phyloP scores from a whole-genome alignment of 1,139 yeast genomes.

The Suhomyces maxii region DNA sequence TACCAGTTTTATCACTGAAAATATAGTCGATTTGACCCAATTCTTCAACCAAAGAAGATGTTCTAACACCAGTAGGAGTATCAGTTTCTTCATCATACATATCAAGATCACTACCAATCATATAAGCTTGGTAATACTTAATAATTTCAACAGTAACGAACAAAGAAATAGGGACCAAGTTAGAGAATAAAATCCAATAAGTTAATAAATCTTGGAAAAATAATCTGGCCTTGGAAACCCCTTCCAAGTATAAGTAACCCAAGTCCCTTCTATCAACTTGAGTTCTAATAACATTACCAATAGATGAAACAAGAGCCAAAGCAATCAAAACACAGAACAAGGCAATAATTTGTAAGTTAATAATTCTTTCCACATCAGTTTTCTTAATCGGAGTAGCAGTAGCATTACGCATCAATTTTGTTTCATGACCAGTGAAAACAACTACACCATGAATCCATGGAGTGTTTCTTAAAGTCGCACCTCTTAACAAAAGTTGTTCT shows the following conservation, averaged over 20 bases:
- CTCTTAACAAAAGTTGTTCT: constrained; percentile 87
- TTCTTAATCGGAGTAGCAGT: constrained; percentile 97
- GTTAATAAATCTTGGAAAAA: constrained; percentile 89
- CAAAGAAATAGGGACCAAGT: constrained; percentile 90
- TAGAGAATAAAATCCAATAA: constrained; percentile 93
- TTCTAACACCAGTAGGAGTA: constrained; percentile 92
- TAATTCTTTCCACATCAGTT: constrained; percentile 95
- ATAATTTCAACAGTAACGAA: constrained; percentile 95
- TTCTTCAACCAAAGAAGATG: constrained; percentile 94
- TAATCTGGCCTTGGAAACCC: constrained; percentile 64
- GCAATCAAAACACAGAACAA: constrained; percentile 77
- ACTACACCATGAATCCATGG: constrained; percentile 95
- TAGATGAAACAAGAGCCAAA: constrained; percentile 74
- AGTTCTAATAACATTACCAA: constrained; percentile 82
- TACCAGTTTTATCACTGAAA: constrained; percentile 96
- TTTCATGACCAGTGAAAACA: constrained; percentile 96
- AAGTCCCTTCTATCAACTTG: constrained; percentile 53
- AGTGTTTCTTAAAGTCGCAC: constrained; percentile 93
- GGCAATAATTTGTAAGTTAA: constrained; percentile 87
- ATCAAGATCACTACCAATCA: constrained; percentile 92
- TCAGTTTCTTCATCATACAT: constrained; percentile 86
- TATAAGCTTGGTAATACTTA: constrained; percentile 90
- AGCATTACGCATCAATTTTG: constrained; percentile 97
- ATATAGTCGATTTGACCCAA: constrained; percentile 94
- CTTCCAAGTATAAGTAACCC: constrained; percentile 67